phyloP scores from a whole-genome alignment of 164 flowering plant genomes.

The Dillenia suffruticosa region DNA sequence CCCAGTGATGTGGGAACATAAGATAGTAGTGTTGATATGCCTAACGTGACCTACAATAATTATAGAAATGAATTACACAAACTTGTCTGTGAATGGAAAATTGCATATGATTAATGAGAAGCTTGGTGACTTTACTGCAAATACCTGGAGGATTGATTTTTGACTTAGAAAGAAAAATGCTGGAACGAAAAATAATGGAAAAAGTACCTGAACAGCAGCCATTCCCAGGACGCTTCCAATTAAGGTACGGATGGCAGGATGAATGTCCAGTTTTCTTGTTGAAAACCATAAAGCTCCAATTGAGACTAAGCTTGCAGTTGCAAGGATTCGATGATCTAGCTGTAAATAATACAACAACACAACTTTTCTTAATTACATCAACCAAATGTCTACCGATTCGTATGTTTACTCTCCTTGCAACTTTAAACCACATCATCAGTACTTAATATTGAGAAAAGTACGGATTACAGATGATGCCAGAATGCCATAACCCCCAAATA shows the following conservation, averaged over 20 bases:
- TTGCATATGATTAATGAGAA: not conserved
- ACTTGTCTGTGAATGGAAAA: no score
- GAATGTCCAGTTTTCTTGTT: slow-evolving; percentile 74
- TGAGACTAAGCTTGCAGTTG: slow-evolving; percentile 59
- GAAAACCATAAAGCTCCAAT: slow-evolving; percentile 63
- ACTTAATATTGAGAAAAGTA: no score
- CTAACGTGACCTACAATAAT: slow-evolving; percentile 70
- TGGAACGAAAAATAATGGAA: no score
- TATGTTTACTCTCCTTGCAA: no score
- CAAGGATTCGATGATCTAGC: slow-evolving; percentile 93
- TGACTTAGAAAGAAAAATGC: no score
- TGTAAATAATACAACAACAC: slow-evolving; percentile 19
- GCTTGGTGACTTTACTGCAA: no score
- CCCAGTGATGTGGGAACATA: slow-evolving; percentile 91
- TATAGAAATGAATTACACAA: not conserved
- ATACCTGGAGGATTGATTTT: no score
- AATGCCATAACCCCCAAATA: no score
- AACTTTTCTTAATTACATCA: no score
- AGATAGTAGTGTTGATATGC: slow-evolving; percentile 82
- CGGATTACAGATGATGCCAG: no score
- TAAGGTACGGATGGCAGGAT: slow-evolving; percentile 75
- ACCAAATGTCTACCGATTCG: no score
- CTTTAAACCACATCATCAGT: no score
- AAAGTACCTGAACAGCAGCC: slow-evolving; percentile 83
- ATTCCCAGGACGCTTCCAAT: slow-evolving; percentile 80